Percentiles rank a stretch among this genome's conserved stretches.
phyloP scores from a whole-genome alignment of 2,329 filamentous ascomycete genomes.

The Pseudogymnoascus sp. region DNA sequence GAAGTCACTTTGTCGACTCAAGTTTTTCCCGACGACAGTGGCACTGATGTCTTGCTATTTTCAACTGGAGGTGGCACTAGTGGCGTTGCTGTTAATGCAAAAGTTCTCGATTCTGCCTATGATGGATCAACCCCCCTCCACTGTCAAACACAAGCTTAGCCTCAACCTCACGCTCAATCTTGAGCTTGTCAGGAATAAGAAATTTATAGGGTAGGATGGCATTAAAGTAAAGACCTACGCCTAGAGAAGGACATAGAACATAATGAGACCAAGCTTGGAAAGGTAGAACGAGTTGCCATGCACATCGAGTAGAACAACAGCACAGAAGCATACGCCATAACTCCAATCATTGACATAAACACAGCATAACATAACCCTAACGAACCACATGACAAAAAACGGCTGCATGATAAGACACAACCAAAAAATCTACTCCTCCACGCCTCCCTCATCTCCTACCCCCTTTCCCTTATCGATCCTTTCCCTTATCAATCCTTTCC shows the following conservation, averaged over 20 bases:
- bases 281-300: too few species aligned
- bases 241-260: too few species aligned
- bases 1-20: conserved; percentile 3
- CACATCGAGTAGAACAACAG: neutral
- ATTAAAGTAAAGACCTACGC: too few species aligned
- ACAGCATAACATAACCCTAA: neutral
- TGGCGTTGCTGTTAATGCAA: neutral
- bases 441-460: conserved; percentile 1
- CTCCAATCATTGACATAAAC: conserved; percentile 4
- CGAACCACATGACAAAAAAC: neutral
- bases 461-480: neutral
- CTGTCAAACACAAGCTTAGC: neutral
- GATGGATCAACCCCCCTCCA: neutral
- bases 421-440: neutral
- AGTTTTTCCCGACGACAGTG: conserved; percentile 2
- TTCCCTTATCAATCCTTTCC: neutral
- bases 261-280: too few species aligned
- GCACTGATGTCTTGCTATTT: neutral
- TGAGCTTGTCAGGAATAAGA: neutral
- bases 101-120: neutral
- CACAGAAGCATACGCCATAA: neutral
- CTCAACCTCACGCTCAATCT: neutral
- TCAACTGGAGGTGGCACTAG: neutral
- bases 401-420: neutral
- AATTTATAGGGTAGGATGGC: too few species aligned